phyloP scores from a whole-genome alignment of 2,329 filamentous ascomycete genomes.

The Ophiostoma sp. region DNA sequence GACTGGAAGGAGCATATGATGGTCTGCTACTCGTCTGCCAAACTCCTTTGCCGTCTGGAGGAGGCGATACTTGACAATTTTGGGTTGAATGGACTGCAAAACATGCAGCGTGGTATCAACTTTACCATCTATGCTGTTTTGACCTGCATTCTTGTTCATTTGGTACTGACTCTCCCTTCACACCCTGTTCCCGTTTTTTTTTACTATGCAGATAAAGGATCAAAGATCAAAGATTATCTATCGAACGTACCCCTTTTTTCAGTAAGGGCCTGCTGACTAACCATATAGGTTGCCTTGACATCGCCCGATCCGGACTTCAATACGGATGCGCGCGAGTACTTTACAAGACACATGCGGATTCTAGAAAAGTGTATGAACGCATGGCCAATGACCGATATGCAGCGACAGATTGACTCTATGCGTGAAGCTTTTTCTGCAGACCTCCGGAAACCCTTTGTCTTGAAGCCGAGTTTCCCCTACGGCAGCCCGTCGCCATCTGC shows the following conservation, averaged over 20 bases:
- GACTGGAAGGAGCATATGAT: conserved; percentile 86
- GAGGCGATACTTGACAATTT: conserved; percentile 74
- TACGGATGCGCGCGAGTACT: conserved; percentile 77
- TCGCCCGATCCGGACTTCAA: conserved; percentile 89
- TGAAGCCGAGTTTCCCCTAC: conserved; percentile 83
- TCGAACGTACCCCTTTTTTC: not conserved
- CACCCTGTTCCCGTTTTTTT: not conserved
- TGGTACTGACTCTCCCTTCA: conserved; percentile 56
- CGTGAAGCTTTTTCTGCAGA: conserved; percentile 89
- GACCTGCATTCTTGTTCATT: conserved; percentile 85
- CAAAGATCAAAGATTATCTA: not conserved
- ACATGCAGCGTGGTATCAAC: conserved; percentile 90
- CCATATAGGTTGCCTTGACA: conserved; percentile 72
- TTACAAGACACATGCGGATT: conserved; percentile 89
- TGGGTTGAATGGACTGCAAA: conserved; percentile 74
- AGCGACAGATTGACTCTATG: conserved; percentile 82
- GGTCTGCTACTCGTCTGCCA: conserved; percentile 78
- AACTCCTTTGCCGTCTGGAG: conserved; percentile 77
- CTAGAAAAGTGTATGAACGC: conserved; percentile 76
- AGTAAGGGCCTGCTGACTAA: conserved; percentile 14
- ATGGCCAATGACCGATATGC: conserved; percentile 86
- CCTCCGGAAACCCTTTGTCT: conserved; percentile 73
- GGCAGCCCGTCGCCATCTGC: conserved; percentile 61
- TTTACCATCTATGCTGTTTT: conserved; percentile 91
- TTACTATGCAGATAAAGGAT: not conserved